Percentiles rank a stretch among this genome's conserved stretches.
Conservation (phyloP, 768 basidiomycete species). For the Trametes gibbosa region DNA sequence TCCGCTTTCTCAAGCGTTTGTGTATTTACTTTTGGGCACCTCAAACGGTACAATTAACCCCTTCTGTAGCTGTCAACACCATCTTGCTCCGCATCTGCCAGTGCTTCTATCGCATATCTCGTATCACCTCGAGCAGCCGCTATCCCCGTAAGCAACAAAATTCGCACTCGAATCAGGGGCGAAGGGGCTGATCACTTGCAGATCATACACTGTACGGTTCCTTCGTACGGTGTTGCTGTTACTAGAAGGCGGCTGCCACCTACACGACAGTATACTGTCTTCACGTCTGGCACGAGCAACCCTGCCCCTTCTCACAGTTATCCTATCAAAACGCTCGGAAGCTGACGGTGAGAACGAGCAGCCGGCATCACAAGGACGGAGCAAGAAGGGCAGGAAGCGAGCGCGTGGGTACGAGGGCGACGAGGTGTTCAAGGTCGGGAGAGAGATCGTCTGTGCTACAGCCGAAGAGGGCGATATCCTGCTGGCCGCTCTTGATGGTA, state of each 20-base stretch:
- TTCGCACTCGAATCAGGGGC: not conserved
- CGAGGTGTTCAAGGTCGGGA: conserved; percentile 57
- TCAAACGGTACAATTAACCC: not conserved
- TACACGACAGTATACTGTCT: conserved; percentile 46
- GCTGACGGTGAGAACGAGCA: conserved; percentile 24
- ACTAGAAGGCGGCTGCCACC: conserved; percentile 41
- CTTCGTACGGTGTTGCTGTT: conserved; percentile 45
- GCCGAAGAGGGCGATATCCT: conserved; percentile 50
- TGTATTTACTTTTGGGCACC: conserved; percentile 22
- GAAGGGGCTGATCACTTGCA: not conserved
- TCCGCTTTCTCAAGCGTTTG: conserved; percentile 45
- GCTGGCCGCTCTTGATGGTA: conserved; percentile 59
- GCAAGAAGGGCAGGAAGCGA: conserved; percentile 65
- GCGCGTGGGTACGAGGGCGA: conserved; percentile 72
- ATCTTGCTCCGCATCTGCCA: conserved; percentile 54
- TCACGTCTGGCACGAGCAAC: conserved; percentile 56
- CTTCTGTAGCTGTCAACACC: conserved; percentile 44
- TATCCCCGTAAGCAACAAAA: conserved; percentile 42
- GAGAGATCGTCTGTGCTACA: conserved; percentile 47
- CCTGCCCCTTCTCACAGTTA: conserved; percentile 44
- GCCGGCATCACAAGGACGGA: conserved; percentile 29
- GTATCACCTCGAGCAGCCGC: conserved; percentile 60
- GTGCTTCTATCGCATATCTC: conserved; percentile 51
- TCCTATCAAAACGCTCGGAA: conserved; percentile 44
- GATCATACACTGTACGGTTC: conserved; percentile 32